Evolutionary conservation across 2,329 filamentous ascomycete species (phyloP), one percentile per base, ranked within the genome.

Genomic region (Xylaria sp.): DNA sequence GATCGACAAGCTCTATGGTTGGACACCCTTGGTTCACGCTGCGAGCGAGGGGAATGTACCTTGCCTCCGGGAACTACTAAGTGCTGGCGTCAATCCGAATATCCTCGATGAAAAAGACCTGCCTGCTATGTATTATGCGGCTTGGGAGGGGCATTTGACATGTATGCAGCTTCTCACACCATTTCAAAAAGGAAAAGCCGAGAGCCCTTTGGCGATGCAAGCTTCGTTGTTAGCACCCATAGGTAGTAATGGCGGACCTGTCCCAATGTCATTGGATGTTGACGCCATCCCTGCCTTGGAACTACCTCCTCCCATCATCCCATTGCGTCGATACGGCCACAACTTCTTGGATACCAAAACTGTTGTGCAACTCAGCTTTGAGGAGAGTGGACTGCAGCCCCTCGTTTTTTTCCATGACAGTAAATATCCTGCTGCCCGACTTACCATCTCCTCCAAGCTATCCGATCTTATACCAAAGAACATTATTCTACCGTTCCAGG

Each of bases 271-370:
- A 11, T 82, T 91, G 64, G 93, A 97, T 71, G 86, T 86, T 0
- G 94, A 98, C 77, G 92, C 91, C 1, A 99, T 99, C 59, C 95
- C 95, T 2, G 87, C 93, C 67, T 88, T 99, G 33, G 94, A 94
- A 69, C 83, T 99, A 12, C 95, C 95, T 21, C 95, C 95, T 19
- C 95, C 95, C 0, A 98, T 99, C 67, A 97, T 99, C 68, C 95
- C 95, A 0, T 83, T 98, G 50, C 87, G 95, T 69, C 87, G 95
- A 71, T 99, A 99, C 72, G 95, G 95, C 15, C 95, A 99, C 80
- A 99, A 98, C 77, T 99, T 99, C 82, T 83, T 99, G 37, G 95
- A 99, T 73, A 97, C 92, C 31, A 99, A 98, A 80, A 96, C 94
- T 0, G 96, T 97, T 67, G 89, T 99, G 12, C 92, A 97, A 72